Base-by-base conservation (phyloP, 148 eudicot species). In the Selenicereus undatus region DNA sequence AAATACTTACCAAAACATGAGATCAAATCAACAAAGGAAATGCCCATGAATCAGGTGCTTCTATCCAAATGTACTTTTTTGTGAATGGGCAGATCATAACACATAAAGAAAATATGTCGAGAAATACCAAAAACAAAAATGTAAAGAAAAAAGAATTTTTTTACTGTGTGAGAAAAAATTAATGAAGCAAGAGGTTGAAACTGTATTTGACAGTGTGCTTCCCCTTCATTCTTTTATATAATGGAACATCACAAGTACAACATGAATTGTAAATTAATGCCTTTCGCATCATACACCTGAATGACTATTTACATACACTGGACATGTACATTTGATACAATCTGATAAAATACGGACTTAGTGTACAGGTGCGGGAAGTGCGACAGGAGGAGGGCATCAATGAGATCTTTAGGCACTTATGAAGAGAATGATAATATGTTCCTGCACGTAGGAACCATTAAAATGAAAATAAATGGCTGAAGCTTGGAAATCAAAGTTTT, bases 381-480 rank as follows among this genome's bases (percentile, higher is more conserved):
- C 30, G 11, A 11, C 52, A 24, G 26, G 26, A 36, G 70, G 50
- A 14, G 13, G 18, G 26, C 21, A 56, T 10, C 52, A 48, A 48
- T 12, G 14, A 48, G 71, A 24, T 0, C 35, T 21, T 12, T 68
- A 56, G 13, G 51, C 29, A 70, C 30, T 66, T 83, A 83, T 8
- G 2, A 17, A 4, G 81, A 74, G 45, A 35, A 36, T 18, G 70
- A 20, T 58, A 45, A n/a, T 70, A 65, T 66, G 66, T 30, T 36
- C 81, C 85, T 83, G 77, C 70, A 73, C 45, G 52, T 14, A 30
- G 56, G 52, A 64, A 70, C 51, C 72, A 21, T 27, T 12, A 26
- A 74, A 73, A 21, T 21, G 77, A 29, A 14, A 14, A 12, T 9
- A 22, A 14, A 11, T 9, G 54, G 66, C 42, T 42, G 16, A 24